phyloP scores from a whole-genome alignment of 495 filamentous ascomycete genomes.

The Cercophora sp. region DNA sequence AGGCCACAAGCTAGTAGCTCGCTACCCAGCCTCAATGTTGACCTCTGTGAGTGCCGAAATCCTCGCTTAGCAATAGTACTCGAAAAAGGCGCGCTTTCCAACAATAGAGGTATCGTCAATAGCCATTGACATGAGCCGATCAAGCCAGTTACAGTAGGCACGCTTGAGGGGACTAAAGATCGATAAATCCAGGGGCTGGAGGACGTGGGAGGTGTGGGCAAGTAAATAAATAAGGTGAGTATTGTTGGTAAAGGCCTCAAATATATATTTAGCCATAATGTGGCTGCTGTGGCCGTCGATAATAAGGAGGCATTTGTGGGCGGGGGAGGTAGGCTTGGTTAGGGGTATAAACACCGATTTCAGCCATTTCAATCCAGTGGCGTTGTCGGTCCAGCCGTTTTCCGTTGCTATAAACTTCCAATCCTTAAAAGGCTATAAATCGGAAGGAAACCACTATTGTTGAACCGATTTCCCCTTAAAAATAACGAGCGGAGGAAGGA shows the following conservation, averaged over 20 bases:
- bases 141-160: neutral
- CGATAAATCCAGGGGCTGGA: neutral
- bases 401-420: neutral
- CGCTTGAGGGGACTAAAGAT: neutral
- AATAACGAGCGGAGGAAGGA: neutral
- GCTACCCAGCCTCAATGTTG: neutral
- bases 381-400: neutral
- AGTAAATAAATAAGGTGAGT: neutral
- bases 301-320: neutral
- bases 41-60: neutral
- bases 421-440: neutral
- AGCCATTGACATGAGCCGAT: neutral
- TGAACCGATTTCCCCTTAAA: neutral
- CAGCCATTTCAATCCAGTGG: neutral
- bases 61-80: neutral
- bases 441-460: neutral
- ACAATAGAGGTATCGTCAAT: neutral
- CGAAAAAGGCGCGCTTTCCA: neutral
- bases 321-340: neutral
- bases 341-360: neutral
- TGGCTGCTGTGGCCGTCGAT: neutral
- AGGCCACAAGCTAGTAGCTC: neutral
- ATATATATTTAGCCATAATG: neutral
- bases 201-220: neutral
- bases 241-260: neutral